phyloP scores from a whole-genome alignment of 2,329 filamentous ascomycete genomes.

The Pseudogymnoascus sp. region DNA sequence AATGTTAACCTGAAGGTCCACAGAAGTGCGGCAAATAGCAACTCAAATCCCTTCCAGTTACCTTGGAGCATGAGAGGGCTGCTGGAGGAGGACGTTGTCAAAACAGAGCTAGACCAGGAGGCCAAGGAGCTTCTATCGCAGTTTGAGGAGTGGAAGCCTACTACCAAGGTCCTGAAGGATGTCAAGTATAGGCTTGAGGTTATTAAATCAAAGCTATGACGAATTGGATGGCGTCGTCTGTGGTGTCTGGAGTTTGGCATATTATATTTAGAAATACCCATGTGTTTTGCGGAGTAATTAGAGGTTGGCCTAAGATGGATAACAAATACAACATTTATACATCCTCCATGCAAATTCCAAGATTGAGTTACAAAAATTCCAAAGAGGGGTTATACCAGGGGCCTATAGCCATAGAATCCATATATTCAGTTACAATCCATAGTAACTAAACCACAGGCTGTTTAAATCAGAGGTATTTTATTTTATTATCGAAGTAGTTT shows the following conservation, averaged over 20 bases:
- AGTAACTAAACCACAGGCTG: background rate
- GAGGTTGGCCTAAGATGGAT: background rate
- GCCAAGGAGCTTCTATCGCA: conserved; percentile 71
- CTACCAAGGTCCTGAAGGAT: conserved; percentile 85
- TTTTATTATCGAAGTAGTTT: too few species aligned
- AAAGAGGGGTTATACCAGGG: background rate
- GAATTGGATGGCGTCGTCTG: background rate
- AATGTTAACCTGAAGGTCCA: conserved; percentile 43
- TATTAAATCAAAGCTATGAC: conserved; percentile 69
- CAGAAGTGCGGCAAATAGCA: conserved; percentile 41
- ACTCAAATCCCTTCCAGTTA: conserved; percentile 76
- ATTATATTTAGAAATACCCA: background rate
- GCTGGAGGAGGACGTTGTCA: conserved; percentile 85
- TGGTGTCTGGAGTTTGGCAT: background rate
- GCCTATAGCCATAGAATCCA: background rate
- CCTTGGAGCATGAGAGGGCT: conserved; percentile 95
- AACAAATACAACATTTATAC: background rate
- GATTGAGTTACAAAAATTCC: too few species aligned
- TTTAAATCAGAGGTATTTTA: background rate
- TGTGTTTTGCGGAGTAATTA: background rate
- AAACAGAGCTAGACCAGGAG: conserved; percentile 68
- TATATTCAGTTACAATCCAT: background rate
- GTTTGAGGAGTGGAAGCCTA: conserved; percentile 91
- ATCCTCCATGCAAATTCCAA: background rate
- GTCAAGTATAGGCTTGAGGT: conserved; percentile 92